Conservation (phyloP, 2,329 filamentous ascomycete species). For the Zarea fungicola region DNA sequence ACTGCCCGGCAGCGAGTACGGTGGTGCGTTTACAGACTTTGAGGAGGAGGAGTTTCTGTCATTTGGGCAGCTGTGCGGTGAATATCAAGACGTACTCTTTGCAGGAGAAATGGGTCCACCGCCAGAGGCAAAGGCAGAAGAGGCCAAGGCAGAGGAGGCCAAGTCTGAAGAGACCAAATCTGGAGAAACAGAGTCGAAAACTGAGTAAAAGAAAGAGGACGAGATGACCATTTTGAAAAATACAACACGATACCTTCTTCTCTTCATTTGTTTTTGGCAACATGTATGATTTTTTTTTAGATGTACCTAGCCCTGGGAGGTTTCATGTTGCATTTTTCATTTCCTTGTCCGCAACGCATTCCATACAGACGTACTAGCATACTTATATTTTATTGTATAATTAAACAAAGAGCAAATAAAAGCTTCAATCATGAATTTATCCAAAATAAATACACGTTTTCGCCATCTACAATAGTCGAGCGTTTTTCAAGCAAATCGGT, state of each 20-base stretch:
- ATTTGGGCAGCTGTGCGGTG: slow-evolving; percentile 24
- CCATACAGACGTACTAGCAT: too few relatives aligned
- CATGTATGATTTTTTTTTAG: background rate
- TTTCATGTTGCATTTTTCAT: too few relatives aligned
- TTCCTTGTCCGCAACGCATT: too few relatives aligned
- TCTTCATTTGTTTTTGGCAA: background rate
- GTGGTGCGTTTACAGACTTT: slow-evolving; percentile 18
- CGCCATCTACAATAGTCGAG: too few relatives aligned
- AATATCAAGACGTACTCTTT: slow-evolving; percentile 15
- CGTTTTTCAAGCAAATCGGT: too few relatives aligned
- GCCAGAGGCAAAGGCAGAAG: background rate
- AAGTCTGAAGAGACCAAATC: background rate
- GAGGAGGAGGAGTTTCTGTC: slow-evolving; percentile 22
- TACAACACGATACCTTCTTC: too few relatives aligned
- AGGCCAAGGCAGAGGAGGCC: background rate
- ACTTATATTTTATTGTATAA: too few relatives aligned
- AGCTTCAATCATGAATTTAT: too few relatives aligned
- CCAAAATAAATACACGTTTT: too few relatives aligned
- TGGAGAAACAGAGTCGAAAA: background rate
- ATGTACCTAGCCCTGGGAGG: too few relatives aligned
- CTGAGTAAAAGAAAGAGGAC: background rate
- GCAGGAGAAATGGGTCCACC: slow-evolving; percentile 1
- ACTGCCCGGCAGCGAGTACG: slow-evolving; percentile 1
- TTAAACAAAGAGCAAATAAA: too few relatives aligned
- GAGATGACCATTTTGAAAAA: too few relatives aligned